phyloP scores from a whole-genome alignment of 371 early-diverging fungal genomes.

The Saksenaea vasiformis region DNA sequence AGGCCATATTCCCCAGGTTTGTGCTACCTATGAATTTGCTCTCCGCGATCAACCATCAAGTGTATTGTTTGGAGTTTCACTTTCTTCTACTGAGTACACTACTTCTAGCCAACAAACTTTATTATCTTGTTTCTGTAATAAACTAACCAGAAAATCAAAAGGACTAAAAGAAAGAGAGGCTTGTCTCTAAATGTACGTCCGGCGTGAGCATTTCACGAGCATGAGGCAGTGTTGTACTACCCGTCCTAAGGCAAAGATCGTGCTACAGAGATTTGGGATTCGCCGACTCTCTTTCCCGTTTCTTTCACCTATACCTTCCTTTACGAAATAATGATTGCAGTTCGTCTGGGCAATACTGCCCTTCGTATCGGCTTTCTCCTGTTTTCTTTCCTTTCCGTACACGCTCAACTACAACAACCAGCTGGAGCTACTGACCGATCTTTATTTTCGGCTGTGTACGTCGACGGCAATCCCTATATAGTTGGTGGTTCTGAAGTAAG shows the following conservation, averaged over 20 bases:
- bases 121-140: too few relatives aligned
- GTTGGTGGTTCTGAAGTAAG: conserved; percentile 33
- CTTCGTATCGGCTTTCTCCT: background rate
- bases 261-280: background rate
- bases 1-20: too few relatives aligned
- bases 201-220: conserved; percentile 31
- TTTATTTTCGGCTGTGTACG: conserved; percentile 13
- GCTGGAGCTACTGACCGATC: conserved; percentile 17
- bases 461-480: conserved; percentile 13
- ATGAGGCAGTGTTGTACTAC: conserved; percentile 3
- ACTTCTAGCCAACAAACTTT: too few relatives aligned
- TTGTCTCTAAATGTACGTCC: background rate
- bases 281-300: conserved; percentile 6
- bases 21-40: too few relatives aligned
- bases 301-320: conserved; percentile 11
- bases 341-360: background rate
- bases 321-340: conserved; percentile 5
- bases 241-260: background rate
- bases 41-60: too few relatives aligned
- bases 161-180: background rate
- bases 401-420: conserved; percentile 4
- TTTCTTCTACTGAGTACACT: too few relatives aligned
- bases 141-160: background rate
- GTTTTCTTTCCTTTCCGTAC: background rate
- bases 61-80: too few relatives aligned